Conservation (phyloP, 2,329 filamentous ascomycete species). For the Arthroderma uncinatum region DNA sequence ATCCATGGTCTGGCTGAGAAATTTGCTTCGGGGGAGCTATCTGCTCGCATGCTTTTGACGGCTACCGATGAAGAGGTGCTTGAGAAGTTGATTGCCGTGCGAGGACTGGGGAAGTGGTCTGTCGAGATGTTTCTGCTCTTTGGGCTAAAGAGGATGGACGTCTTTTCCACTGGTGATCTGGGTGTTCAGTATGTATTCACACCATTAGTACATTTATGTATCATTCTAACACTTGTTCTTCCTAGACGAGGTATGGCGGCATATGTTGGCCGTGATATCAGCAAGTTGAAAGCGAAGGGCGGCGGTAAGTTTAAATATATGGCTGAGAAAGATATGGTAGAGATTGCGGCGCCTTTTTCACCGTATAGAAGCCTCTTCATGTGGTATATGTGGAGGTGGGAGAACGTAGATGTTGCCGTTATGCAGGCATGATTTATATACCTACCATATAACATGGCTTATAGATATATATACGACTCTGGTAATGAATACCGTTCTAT, state of each 20-base stretch:
- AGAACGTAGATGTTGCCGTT: slow-evolving; percentile 59
- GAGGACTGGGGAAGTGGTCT: slow-evolving; percentile 79
- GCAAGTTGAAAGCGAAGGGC: slow-evolving; percentile 65
- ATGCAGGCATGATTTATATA: slow-evolving; percentile 24
- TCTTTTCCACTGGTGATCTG: slow-evolving; percentile 83
- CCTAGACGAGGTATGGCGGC: slow-evolving; percentile 71
- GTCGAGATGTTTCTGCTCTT: slow-evolving; percentile 99
- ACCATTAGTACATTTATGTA: neutral
- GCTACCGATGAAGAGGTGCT: slow-evolving; percentile 80
- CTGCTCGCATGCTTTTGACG: slow-evolving; percentile 60
- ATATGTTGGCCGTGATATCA: slow-evolving; percentile 70
- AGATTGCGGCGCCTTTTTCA: slow-evolving; percentile 64
- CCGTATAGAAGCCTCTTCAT: slow-evolving; percentile 90
- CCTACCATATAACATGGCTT: slow-evolving; percentile 7
- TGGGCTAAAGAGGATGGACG: slow-evolving; percentile 84
- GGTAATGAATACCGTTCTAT: neutral
- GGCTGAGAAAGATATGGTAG: slow-evolving; percentile 83
- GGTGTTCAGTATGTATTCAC: slow-evolving; percentile 60
- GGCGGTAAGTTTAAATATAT: slow-evolving; percentile 98
- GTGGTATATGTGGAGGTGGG: slow-evolving; percentile 96
- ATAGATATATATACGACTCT: neutral
- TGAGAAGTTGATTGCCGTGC: slow-evolving; percentile 68
- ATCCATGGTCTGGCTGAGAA: slow-evolving; percentile 74
- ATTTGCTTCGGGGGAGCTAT: slow-evolving; percentile 64
- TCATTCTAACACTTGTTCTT: neutral